Percentiles rank a stretch among this genome's conserved stretches.
phyloP scores from a whole-genome alignment of 2,329 filamentous ascomycete species.

The Fusarium robinianum region DNA sequence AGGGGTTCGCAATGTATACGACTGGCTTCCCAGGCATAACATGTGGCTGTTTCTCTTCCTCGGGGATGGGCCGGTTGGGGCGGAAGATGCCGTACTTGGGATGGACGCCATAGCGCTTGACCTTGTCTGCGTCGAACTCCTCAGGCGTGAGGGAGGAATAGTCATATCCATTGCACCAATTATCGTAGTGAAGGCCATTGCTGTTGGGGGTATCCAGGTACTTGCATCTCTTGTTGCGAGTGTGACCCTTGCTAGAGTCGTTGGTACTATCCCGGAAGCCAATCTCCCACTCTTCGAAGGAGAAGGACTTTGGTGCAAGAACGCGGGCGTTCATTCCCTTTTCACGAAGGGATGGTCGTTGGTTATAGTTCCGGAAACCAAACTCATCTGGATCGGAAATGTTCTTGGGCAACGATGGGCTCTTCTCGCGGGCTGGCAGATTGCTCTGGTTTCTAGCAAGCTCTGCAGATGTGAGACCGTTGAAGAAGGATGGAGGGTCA shows the following conservation, averaged over 20 bases:
- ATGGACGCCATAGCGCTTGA: slow-evolving; percentile 56
- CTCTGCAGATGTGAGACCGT: slow-evolving; percentile 33
- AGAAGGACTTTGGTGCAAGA: slow-evolving; percentile 51
- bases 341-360: slow-evolving; percentile 47
- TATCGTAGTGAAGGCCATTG: slow-evolving; percentile 59
- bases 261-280: slow-evolving; percentile 64
- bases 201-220: slow-evolving; percentile 59
- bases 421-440: slow-evolving; percentile 44
- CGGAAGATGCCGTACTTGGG: slow-evolving; percentile 59
- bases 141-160: slow-evolving; percentile 52
- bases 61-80: slow-evolving; percentile 51
- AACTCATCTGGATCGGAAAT: slow-evolving; percentile 55
- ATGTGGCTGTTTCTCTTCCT: slow-evolving; percentile 46
- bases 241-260: slow-evolving; percentile 58
- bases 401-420: slow-evolving; percentile 45
- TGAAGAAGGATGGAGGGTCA: slow-evolving; percentile 38
- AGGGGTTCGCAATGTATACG: slow-evolving; percentile 53
- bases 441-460: slow-evolving; percentile 37
- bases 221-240: slow-evolving; percentile 56
- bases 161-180: slow-evolving; percentile 58
- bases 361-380: slow-evolving; percentile 53
- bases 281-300: slow-evolving; percentile 59
- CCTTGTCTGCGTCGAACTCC: slow-evolving; percentile 56
- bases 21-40: slow-evolving; percentile 53
- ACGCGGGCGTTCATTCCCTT: slow-evolving; percentile 58